Percentiles rank a stretch among this genome's conserved stretches.
Evolutionary conservation across 345 rosid genomes (phyloP).

Genomic region (Draba incana): DNA sequence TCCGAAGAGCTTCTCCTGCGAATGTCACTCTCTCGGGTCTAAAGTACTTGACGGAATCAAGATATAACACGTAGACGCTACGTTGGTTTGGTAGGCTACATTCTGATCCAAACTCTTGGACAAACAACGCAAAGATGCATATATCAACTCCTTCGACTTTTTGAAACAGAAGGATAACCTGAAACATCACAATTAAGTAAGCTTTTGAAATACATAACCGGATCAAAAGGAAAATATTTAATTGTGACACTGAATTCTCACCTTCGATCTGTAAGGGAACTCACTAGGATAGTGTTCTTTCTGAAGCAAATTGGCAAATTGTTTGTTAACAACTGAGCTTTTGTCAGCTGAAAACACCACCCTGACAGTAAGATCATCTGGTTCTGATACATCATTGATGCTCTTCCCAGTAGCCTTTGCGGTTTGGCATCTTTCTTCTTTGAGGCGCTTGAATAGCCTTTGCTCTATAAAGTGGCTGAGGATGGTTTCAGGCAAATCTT

Average conservation of each 20-base stretch:
- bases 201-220: conserved; percentile 3
- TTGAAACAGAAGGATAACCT: conserved; percentile 86
- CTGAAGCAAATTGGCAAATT: conserved; percentile 42
- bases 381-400: conserved; percentile 54
- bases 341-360: conserved; percentile 55
- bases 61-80: conserved; percentile 76
- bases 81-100: conserved; percentile 82
- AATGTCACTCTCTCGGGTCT: conserved; percentile 70
- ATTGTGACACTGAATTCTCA: conserved; percentile 27
- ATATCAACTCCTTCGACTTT: conserved; percentile 91
- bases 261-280: conserved; percentile 66
- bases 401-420: conserved; percentile 50
- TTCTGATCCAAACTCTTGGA: conserved; percentile 93
- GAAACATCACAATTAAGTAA: conserved; percentile 40
- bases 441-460: conserved; percentile 50
- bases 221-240: neutral
- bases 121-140: conserved; percentile 84
- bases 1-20: conserved; percentile 82
- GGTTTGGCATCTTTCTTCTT: conserved; percentile 51
- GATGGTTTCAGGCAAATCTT: conserved; percentile 58
- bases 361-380: conserved; percentile 55
- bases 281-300: conserved; percentile 51
- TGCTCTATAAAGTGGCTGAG: conserved; percentile 59
- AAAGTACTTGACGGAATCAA: conserved; percentile 93
- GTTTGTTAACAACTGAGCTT: conserved; percentile 47